Conservation (phyloP, 495 filamentous ascomycete species). For the Neurospora pannonica region DNA sequence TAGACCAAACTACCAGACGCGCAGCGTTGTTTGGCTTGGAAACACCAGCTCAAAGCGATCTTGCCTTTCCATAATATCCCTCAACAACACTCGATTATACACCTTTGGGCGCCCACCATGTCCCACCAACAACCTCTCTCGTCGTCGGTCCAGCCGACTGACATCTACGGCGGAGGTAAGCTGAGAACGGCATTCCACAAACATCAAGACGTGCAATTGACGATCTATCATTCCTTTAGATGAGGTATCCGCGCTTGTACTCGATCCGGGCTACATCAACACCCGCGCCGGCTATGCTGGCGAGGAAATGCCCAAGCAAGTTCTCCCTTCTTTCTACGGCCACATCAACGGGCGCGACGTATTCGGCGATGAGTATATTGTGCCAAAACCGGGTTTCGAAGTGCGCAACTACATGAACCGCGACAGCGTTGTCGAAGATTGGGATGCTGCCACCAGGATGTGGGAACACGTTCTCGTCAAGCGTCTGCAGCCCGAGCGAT, state of each 20-base stretch:
- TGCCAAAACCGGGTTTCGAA: conserved; percentile 63
- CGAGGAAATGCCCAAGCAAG: conserved; percentile 91
- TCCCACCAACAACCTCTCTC: conserved; percentile 25
- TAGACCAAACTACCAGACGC: background rate
- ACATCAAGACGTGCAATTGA: background rate
- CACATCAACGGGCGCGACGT: conserved; percentile 47
- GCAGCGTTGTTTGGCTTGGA: background rate
- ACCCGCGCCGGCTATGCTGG: conserved; percentile 94
- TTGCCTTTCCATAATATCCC: background rate
- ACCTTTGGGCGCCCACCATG: conserved; percentile 5
- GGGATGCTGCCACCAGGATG: conserved; percentile 80
- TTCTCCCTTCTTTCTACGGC: conserved; percentile 78
- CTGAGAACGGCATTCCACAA: conserved; percentile 4
- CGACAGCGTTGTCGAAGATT: conserved; percentile 90
- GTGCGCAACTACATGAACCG: conserved; percentile 82
- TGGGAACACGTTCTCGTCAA: conserved; percentile 71
- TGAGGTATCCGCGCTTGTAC: conserved; percentile 92
- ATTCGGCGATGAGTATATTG: conserved; percentile 81
- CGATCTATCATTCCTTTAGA: conserved; percentile 41
- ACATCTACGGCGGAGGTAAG: conserved; percentile 77
- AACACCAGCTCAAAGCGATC: background rate
- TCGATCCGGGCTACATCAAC: conserved; percentile 85
- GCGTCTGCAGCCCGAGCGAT: conserved; percentile 63
- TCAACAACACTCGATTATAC: background rate
- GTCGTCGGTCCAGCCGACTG: conserved; percentile 43